Base-by-base conservation (phyloP, 106 monocot genomes). In the Dendrobium nobile region DNA sequence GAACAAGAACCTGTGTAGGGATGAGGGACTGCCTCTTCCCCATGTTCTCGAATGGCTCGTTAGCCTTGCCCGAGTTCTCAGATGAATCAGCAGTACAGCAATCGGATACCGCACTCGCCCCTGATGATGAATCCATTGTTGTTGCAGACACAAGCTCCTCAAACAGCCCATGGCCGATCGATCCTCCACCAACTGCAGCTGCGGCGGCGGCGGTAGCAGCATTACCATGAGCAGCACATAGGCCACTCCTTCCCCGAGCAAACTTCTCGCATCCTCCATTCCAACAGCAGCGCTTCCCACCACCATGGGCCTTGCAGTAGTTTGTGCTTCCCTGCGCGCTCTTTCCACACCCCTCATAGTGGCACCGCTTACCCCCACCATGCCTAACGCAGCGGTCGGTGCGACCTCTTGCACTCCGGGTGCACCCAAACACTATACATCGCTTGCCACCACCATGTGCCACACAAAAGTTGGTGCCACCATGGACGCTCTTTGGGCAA, bases 241-340 rank as follows among this genome's bases (percentile, higher is more conserved):
- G 67, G 7, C 98, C 94, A 20, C 91, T 95, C 91, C 83, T 92
- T 11, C 98, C 98, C 80, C 98, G 85, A 0, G 98, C 98, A 81
- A 98, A 98, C 87, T 95, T 98, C 85, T 92, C 94, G 37, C 98
- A 98, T 1, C 91, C 92, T 47, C 70, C 78, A 0, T 61, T 43
- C 88, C 88, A 95, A 6, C 79, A 77, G 51, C 98, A 98, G 28
- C 92, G 72, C 75, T 95, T 98, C 2, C 98, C 98, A 1, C 98
- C 98, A 10, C 98, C 98, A 47, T 98, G 98, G 0, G 94, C 98
- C 88, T 98, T 98, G 92, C 98, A 98, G 81, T 87, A 95, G n/a
- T 98, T 88, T 0, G 98, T 98, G 85, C 95, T 98, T 19, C 98
- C 98, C 81, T 98, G 98, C 3, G 98, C 98, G 41, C 94, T 95